Evolutionary conservation across 1,139 yeast species (phyloP).

Genomic region (Geotrichum bryndzae): DNA sequence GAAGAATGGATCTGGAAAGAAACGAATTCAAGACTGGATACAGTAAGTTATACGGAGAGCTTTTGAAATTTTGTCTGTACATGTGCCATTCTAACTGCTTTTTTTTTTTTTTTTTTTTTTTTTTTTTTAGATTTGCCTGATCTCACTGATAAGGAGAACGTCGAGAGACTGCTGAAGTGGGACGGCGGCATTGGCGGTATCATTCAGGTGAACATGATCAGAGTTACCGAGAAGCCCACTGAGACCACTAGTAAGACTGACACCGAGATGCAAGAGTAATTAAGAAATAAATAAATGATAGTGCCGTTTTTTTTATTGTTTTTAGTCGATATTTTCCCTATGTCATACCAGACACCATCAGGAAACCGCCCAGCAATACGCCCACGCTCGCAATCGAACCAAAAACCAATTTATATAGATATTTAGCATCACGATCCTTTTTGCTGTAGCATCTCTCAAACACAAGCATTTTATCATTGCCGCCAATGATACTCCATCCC

Average conservation of each 20-base stretch:
- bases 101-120: neutral
- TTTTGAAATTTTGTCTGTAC: slow-evolving; percentile 9
- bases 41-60: slow-evolving; percentile 20
- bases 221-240: slow-evolving; percentile 8
- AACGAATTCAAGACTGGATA: slow-evolving; percentile 66
- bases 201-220: slow-evolving; percentile 46
- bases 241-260: neutral
- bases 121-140: slow-evolving; percentile 48
- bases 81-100: neutral
- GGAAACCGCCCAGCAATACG: slow-evolving; percentile 12
- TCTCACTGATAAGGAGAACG: slow-evolving; percentile 54
- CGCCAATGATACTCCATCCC: slow-evolving; percentile 47
- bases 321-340: too few relatives aligned
- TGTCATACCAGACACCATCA: slow-evolving; percentile 1
- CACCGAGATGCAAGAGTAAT: slow-evolving; percentile 3
- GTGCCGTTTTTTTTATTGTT: neutral
- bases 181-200: slow-evolving; percentile 80
- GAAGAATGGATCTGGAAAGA: slow-evolving; percentile 53
- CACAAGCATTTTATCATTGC: slow-evolving; percentile 35
- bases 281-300: neutral
- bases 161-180: slow-evolving; percentile 60
- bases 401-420: slow-evolving; percentile 18
- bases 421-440: slow-evolving; percentile 17
- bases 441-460: slow-evolving; percentile 32
- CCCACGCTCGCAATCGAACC: slow-evolving; percentile 19